Evolutionary conservation across 768 basidiomycete species (phyloP), one percentile per base, ranked within the genome.

Genomic region (Podaxis sp.): DNA sequence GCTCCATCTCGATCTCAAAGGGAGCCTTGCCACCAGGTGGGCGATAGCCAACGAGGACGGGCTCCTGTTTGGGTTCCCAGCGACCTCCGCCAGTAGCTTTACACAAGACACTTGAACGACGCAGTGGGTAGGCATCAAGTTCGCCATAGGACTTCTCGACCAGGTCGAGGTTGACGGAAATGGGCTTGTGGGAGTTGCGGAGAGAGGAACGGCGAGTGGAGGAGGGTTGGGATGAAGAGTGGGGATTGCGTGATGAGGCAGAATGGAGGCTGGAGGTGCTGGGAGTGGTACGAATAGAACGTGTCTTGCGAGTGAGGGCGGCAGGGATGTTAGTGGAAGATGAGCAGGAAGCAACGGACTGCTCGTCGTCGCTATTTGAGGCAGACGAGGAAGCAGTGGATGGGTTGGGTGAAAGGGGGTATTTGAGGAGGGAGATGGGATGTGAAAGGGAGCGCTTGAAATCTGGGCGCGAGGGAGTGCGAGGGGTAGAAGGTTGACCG

Each of bases 1-100:
- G 78, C 69, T 91, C 90, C 74, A 90, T 82, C 66, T 87, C 83
- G 21, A 89, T 71, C 69, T 91, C 88, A 61, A 79, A 91, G 3
- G 76, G 79, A 0, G 88, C 82, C 67, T 89, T 89, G 66, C 79
- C 79, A 7, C 89, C 89, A 37, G 84, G 82, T n/a, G 84, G 72
- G 11, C 86, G 81, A 63, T 80, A 76, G 54, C 80, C 81, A 67
- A 75, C 72, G 59, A 79, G 65, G 63, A 73, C 74, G 1, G 79
- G 74, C 9, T 73, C 71, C 32, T 79, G 80, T 66, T 86, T 87
- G 36, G 91, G 90, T 64, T 83, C 82, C 90, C 90, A 92, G 36
- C 91, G 84, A 14, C 90, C 90, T 13, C 89, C 89, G 50, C 91
- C 90, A 18, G 84, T 82, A 1, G 86, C 87, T 66, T 92, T 93